Evolutionary conservation across 805 yeast genomes (phyloP), one percentile per base, ranked within the genome.

Genomic region (Candida khao-thaluensis): DNA sequence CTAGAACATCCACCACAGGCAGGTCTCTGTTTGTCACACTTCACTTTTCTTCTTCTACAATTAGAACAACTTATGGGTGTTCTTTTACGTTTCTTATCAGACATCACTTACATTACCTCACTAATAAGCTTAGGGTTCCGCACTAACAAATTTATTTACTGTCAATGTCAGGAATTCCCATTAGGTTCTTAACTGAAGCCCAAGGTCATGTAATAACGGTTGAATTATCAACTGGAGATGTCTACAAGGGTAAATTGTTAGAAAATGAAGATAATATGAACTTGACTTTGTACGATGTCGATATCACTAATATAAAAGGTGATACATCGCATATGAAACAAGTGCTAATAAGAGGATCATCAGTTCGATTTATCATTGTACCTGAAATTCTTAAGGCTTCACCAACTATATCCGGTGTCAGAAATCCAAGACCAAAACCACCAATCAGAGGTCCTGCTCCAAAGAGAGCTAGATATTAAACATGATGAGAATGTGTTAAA

Each of bases 201-300:
- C 74, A 82, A 70, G 96, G 97, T 34, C 98, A 91, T 56, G 67
- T 80, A 3, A 81, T 91, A 7, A 79, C 95, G 1, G 59, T 91
- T 12, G 99, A 91, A 59, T 75, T 91, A 37, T 76, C 77, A 17
- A 80, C 89, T 0, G 98, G 98, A 2, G 90, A 85, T 47, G 77
- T 85, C 0, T 91, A 91, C 56, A 72, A 95, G 25, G 99, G 99
- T 2, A 88, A 84, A 56, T 72, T 91, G 32, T 58, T 83, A 3
- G 96, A 85, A 54, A 82, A 83, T 33, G 96, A 91, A 63, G 98
- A 91, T 53, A 90, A 84, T 60, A 93, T 91, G 98, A 91, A 91
- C 57, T 79, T 91, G 17, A 95, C 90, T 44, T 62, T 91, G 35
- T 69, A 77, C 47, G 95, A 91, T 56, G 95, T 85, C 28, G 77